These are phyloP conservation scores for Eleusine indica DNA, from an alignment of 176 grass and related monocot genomes.

Conservation along the genomic window DNA sequence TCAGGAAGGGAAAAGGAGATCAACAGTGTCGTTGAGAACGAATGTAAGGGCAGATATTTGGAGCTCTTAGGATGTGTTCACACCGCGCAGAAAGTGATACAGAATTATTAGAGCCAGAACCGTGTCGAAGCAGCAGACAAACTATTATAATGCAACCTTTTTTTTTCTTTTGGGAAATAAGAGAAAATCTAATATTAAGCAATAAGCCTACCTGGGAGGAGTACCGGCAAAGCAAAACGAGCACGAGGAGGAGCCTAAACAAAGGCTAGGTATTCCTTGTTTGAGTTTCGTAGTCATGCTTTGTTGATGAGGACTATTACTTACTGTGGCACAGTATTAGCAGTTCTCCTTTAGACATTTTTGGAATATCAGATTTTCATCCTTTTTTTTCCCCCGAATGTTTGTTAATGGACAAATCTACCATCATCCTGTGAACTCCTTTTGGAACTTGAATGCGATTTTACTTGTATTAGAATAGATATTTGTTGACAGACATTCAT, in stretches of 20 bases:
- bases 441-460: not conserved
- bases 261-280: not conserved
- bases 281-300: not conserved
- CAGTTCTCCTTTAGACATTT: no score
- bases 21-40: not conserved
- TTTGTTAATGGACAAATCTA: not conserved
- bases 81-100: no score
- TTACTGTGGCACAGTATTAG: no score
- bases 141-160: no score
- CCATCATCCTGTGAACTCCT: not conserved
- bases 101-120: no score
- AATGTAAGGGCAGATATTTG: not conserved
- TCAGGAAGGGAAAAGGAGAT: not conserved
- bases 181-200: no score
- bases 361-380: no score
- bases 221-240: not conserved
- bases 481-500: not conserved
- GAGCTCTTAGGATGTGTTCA: not conserved
- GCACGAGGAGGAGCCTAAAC: not conserved
- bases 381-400: not conserved
- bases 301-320: not conserved
- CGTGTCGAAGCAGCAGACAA: not conserved
- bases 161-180: no score
- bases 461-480: not conserved
- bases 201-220: not conserved